A percentile compares a stretch with the other conserved stretches of the same genome.
These are phyloP conservation scores for Suillus alpinus DNA, from an alignment of 768 basidiomycete species.

Conservation along the genomic window DNA sequence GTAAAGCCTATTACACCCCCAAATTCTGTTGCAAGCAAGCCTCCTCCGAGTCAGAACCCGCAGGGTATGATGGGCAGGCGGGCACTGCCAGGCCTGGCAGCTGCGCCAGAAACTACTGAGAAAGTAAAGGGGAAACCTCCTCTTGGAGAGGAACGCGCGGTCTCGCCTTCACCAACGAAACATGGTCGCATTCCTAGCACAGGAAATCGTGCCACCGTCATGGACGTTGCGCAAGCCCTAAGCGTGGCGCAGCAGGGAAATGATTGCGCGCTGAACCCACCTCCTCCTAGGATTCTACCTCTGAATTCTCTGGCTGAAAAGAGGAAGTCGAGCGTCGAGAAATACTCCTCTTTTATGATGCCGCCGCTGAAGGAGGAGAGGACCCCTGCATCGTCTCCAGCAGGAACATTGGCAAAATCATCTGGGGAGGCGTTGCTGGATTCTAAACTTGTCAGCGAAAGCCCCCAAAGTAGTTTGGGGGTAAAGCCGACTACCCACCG, in stretches of 20 bases:
- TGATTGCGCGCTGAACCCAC: constrained; percentile 10
- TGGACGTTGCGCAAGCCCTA: constrained; percentile 74
- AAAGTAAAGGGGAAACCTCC: constrained; percentile 18
- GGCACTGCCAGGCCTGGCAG: constrained; percentile 40
- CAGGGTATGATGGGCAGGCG: constrained; percentile 34
- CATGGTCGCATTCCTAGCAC: constrained; percentile 64
- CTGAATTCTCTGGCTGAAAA: constrained; percentile 43
- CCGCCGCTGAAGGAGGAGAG: constrained; percentile 69
- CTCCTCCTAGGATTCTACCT: constrained; percentile 10
- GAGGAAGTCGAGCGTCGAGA: constrained; percentile 66
- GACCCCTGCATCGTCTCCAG: constrained; percentile 56
- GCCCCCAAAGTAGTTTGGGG: constrained; percentile 11
- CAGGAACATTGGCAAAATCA: constrained; percentile 46
- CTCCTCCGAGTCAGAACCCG: constrained; percentile 11
- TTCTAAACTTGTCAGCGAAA: constrained; percentile 10
- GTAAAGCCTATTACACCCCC: constrained; percentile 21
- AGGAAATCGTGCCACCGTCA: constrained; percentile 67
- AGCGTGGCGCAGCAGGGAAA: constrained; percentile 30
- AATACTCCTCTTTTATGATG: constrained; percentile 57
- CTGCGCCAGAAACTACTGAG: background rate
- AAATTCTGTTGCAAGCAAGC: background rate
- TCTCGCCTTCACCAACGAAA: constrained; percentile 36
- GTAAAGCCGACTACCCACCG: background rate
- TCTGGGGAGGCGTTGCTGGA: constrained; percentile 7
- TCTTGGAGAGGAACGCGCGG: constrained; percentile 10